phyloP scores from a whole-genome alignment of 2,329 filamentous ascomycete genomes.

The Coleophoma crateriformis region DNA sequence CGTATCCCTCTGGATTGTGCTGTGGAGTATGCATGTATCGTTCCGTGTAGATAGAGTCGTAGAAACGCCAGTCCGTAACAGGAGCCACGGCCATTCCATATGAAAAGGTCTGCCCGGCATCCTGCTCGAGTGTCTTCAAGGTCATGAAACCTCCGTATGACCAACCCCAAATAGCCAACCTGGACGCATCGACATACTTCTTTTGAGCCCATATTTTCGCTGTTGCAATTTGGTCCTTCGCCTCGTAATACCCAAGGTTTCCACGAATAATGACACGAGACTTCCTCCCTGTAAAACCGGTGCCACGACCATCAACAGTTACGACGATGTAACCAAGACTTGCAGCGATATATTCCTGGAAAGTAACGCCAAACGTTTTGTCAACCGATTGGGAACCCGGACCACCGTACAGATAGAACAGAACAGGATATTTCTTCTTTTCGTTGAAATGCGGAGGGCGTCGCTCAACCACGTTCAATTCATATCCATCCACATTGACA shows the following conservation, averaged over 20 bases:
- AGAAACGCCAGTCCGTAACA: conserved; percentile 97
- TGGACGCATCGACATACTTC: conserved; percentile 73
- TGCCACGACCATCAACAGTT: conserved; percentile 89
- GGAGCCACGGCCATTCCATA: conserved; percentile 98
- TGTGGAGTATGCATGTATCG: conserved; percentile 96
- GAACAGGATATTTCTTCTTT: conserved; percentile 82
- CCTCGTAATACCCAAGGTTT: conserved; percentile 79
- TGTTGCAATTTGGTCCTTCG: conserved; percentile 84
- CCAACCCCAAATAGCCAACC: conserved; percentile 97
- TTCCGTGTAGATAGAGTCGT: conserved; percentile 91
- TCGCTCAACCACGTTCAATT: conserved; percentile 72
- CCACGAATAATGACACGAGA: conserved; percentile 77
- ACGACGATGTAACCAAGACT: conserved; percentile 88
- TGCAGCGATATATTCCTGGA: conserved; percentile 83
- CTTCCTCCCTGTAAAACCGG: conserved; percentile 81
- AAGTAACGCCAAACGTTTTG: conserved; percentile 78
- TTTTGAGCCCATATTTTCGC: conserved; percentile 79
- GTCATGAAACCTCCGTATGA: conserved; percentile 95
- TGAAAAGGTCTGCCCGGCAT: conserved; percentile 83
- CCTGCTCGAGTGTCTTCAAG: conserved; percentile 87
- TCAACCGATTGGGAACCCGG: conserved; percentile 87
- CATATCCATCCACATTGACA: conserved; percentile 75
- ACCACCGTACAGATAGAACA: conserved; percentile 93
- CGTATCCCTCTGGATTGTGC: conserved; percentile 73
- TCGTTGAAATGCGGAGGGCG: conserved; percentile 84